Base-by-base conservation (phyloP, 179 eudicot species). In the Vitellaria paradoxa region DNA sequence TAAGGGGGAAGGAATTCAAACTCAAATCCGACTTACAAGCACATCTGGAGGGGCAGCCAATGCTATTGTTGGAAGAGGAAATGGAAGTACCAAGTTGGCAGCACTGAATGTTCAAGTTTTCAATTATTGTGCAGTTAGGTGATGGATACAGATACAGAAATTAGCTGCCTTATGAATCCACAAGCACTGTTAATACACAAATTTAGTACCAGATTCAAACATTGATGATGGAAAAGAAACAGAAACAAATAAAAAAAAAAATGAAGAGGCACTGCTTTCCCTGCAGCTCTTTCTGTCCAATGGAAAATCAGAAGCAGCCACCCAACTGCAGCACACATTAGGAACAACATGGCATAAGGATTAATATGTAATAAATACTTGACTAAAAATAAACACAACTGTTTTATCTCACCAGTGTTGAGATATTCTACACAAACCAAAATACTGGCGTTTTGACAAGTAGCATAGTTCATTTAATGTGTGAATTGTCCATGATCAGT, bases 271-370 rank as follows among this genome's bases (percentile, higher is more conserved):
- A 72, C 52, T 53, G 50, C 76, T 65, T 37, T 42, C 65, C 30
- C 17, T 40, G 62, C 24, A 8, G 63, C 37, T 30, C 37, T n/a
- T n/a, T 71, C 42, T 9, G 21, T 71, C 47, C 40, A 26, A 62
- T 15, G 24, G 1, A 72, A 72, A 72, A 20, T 72, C 76, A 72
- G 61, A 57, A 56, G 76, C 76, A 72, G 76, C 76, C 76, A 12
- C 76, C 76, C 76, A 72, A 72, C 76, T 72, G 76, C 52, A 40
- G 10, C 21, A 37, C 20, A 9, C 65, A 56, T 45, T 0, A 21
- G 13, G 7, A 53, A 14, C 7, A 53, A 15, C 71, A 45, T 24
- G 55, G 55, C 11, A 12, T 50, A 8, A 50, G 12, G 5, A 50
- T 50, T 30, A 30, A 30, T 1, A 30, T 30, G 37, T 30, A 30